Evolutionary conservation across 2,329 filamentous ascomycete genomes (phyloP), one percentile per base, ranked within the genome.

Genomic region (Diaporthe ampelina): DNA sequence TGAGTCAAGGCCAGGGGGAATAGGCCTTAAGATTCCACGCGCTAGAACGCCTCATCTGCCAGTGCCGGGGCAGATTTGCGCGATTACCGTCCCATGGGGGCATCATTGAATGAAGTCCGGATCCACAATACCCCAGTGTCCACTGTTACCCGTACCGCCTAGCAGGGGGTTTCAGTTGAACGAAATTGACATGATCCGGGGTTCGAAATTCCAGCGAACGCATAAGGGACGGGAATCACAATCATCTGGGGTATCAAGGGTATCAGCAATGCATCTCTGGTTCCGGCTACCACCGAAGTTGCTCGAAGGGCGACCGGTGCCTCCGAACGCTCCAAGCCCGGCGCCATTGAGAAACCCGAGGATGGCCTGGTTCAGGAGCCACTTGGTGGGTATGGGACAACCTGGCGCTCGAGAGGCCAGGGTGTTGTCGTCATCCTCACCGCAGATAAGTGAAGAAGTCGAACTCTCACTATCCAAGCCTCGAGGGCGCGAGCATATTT

Each of bases 141-240:
- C 43, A 67, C 63, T 52, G n/a, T 52, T 67, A 52, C 63, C 63
- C 29, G 45, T 26, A 24, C 19, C 40, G 21, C 5, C n/a, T 24
- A 6, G 29, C 45, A 67, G n/a, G 61, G 61, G 21, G 29, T 35
- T 35, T 35, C 43, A 67, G 45, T 37, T 50, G 29, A 24, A 40
- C 63, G 29, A 52, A 26, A 2, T 52, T 17, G 63, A 52, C 45
- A 52, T 37, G 29, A 52, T 15, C 63, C 3, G 13, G 45, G 45
- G 45, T 37, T 37, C 63, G 19, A 67, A 10, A 26, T 15, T 40
- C 45, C 63, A 52, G 48, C 13, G 4, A 19, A 67, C 45, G 45
- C 29, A 52, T 37, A 26, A 9, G 13, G 29, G 1, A 37, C 35
- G 45, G 45, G 45, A 17, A 13, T 19, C 3, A 19, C 15, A 29